These are phyloP conservation scores for Phytophthora cajani DNA, from an alignment of 352 stramenopile species.

Conservation along the genomic window DNA sequence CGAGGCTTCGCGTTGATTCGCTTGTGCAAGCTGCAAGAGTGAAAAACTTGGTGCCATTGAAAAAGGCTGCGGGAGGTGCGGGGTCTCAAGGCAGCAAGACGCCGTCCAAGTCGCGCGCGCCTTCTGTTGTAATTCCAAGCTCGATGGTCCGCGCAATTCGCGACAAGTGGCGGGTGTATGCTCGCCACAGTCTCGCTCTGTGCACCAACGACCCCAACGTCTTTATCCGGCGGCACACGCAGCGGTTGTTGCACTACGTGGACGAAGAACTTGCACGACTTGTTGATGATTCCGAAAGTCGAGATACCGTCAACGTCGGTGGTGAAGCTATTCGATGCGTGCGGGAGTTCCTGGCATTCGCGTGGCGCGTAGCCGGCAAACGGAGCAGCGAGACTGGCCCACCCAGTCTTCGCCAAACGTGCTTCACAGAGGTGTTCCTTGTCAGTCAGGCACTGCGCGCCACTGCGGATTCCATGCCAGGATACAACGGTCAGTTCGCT, in stretches of 20 bases:
- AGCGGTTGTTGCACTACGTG: conserved; percentile 27
- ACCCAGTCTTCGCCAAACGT: conserved; percentile 17
- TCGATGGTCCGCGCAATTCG: conserved; percentile 22
- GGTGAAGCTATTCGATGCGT: conserved; percentile 35
- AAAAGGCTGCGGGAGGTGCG: conserved; percentile 1
- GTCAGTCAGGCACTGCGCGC: conserved; percentile 44
- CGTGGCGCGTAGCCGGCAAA: conserved; percentile 50
- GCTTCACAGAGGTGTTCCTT: conserved; percentile 55
- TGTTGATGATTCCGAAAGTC: conserved; percentile 3
- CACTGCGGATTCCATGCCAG: conserved; percentile 22
- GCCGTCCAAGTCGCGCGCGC: conserved; percentile 2
- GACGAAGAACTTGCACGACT: conserved; percentile 23
- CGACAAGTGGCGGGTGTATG: conserved; percentile 46
- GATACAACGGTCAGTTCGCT: conserved; percentile 15
- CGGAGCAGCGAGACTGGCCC: conserved; percentile 12
- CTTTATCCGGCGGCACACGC: conserved; percentile 46
- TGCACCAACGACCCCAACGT: conserved; percentile 66
- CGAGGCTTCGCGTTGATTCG: conserved; percentile 35
- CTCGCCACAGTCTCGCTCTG: conserved; percentile 40
- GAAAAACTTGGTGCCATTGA: background rate
- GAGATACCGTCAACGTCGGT: background rate
- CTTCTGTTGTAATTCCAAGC: background rate
- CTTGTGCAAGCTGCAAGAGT: conserved; percentile 10
- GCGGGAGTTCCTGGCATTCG: conserved; percentile 48
- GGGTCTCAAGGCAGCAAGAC: background rate